These are phyloP conservation scores for Endogone sp. DNA, from an alignment of 192 early-diverging fungal genomes.

Conservation along the genomic window DNA sequence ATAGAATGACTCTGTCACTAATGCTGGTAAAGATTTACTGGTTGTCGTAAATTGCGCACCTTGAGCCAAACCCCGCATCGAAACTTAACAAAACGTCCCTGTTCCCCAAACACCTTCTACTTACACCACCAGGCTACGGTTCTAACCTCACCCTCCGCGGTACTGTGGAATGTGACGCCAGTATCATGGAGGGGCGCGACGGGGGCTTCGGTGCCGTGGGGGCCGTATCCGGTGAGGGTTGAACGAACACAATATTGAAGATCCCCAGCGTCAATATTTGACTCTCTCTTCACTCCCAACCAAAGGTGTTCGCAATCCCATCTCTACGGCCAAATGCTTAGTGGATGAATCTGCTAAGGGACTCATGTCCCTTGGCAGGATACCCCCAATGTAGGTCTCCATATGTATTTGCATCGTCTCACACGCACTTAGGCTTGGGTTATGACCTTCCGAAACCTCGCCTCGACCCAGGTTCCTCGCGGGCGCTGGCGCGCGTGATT, in stretches of 20 bases:
- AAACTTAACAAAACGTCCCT: neutral
- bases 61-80: neutral
- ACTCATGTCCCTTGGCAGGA: constrained; percentile 38
- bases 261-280: neutral
- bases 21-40: neutral
- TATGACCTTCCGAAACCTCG: neutral
- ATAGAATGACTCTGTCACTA: neutral
- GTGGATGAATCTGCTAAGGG: constrained; percentile 42
- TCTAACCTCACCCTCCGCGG: constrained; percentile 77
- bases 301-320: constrained; percentile 62
- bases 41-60: too few species aligned
- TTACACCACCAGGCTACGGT: constrained; percentile 29
- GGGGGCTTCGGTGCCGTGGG: constrained; percentile 80
- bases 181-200: constrained; percentile 62
- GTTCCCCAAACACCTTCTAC: neutral
- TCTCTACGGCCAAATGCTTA: constrained; percentile 47
- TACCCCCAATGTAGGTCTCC: constrained; percentile 38
- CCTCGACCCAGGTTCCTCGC: constrained; percentile 35
- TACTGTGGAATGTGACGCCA: constrained; percentile 83
- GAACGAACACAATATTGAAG: neutral
- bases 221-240: constrained; percentile 53
- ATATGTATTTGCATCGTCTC: neutral
- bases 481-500: constrained; percentile 53
- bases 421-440: neutral
- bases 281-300: neutral